These are phyloP conservation scores for Lodderomyces metapsilosis DNA, from an alignment of 1,139 yeast species.

Conservation along the genomic window DNA sequence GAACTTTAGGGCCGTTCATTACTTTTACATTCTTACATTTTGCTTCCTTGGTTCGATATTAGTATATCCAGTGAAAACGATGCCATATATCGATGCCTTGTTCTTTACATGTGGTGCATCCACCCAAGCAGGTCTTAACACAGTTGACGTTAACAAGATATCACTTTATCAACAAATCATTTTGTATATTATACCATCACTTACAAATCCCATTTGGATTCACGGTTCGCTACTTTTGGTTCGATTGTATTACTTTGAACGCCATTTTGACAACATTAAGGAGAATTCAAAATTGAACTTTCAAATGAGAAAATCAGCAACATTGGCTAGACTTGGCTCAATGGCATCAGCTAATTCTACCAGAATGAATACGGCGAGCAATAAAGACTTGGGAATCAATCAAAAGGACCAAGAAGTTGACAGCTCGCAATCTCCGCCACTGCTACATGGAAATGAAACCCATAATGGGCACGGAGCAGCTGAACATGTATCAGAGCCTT, in stretches of 20 bases:
- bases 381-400: slow-evolving; percentile 32
- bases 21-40: slow-evolving; percentile 56
- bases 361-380: slow-evolving; percentile 35
- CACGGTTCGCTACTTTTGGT: slow-evolving; percentile 77
- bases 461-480: slow-evolving; percentile 13
- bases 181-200: slow-evolving; percentile 55
- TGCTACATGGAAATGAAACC: slow-evolving; percentile 1
- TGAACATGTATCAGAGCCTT: slow-evolving; percentile 40
- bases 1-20: slow-evolving; percentile 78
- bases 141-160: slow-evolving; percentile 63
- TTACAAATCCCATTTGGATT: slow-evolving; percentile 87
- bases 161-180: slow-evolving; percentile 75
- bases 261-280: slow-evolving; percentile 80
- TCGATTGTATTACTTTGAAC: slow-evolving; percentile 87
- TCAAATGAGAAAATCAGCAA: slow-evolving; percentile 77
- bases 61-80: slow-evolving; percentile 69
- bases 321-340: slow-evolving; percentile 58
- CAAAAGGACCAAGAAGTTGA: slow-evolving; percentile 10
- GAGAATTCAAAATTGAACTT: slow-evolving; percentile 70
- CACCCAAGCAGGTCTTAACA: slow-evolving; percentile 91
- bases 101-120: slow-evolving; percentile 74
- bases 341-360: slow-evolving; percentile 27
- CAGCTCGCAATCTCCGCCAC: slow-evolving; percentile 12
- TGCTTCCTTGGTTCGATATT: slow-evolving; percentile 67
- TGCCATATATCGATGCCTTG: slow-evolving; percentile 72